Conservation (phyloP, 2,329 filamentous ascomycete genomes). For the Samsoniella hepiali region DNA sequence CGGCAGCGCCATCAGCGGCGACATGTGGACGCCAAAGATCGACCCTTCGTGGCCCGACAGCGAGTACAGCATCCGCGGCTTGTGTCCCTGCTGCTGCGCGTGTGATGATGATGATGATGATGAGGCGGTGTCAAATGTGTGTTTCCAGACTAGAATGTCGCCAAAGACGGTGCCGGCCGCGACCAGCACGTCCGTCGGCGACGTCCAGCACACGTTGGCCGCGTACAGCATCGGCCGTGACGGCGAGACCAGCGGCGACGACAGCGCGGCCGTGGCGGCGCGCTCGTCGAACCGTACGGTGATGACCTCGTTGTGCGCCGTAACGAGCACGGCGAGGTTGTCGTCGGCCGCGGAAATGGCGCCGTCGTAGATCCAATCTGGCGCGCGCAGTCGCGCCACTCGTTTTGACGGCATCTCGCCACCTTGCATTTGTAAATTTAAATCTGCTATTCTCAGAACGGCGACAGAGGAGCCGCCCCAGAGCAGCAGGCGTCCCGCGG, state of each 20-base stretch:
- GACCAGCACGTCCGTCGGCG: conserved; percentile 60
- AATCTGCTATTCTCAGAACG: neutral
- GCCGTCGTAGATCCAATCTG: conserved; percentile 78
- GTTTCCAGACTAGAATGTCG: conserved; percentile 88
- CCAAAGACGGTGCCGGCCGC: conserved; percentile 92
- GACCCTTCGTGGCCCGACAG: conserved; percentile 81
- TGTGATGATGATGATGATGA: conserved; percentile 22
- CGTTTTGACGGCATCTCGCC: neutral
- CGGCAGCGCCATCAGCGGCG: conserved; percentile 45
- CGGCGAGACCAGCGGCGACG: conserved; percentile 53
- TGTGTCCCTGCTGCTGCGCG: conserved; percentile 9
- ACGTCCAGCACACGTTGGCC: conserved; percentile 67
- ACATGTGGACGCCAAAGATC: conserved; percentile 85
- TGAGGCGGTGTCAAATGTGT: conserved; percentile 29
- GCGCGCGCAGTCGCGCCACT: conserved; percentile 43
- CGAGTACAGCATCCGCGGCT: conserved; percentile 48
- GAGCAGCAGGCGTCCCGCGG: conserved; percentile 45
- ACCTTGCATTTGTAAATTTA: neutral
- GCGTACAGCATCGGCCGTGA: conserved; percentile 86
- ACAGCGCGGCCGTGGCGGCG: conserved; percentile 38
- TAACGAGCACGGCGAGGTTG: conserved; percentile 60
- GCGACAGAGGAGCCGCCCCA: conserved; percentile 70
- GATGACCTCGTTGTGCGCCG: conserved; percentile 82
- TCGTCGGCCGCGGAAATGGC: conserved; percentile 46
- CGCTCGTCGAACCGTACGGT: conserved; percentile 40